phyloP scores from a whole-genome alignment of 768 basidiomycete genomes.

The Boletus rex-veris region DNA sequence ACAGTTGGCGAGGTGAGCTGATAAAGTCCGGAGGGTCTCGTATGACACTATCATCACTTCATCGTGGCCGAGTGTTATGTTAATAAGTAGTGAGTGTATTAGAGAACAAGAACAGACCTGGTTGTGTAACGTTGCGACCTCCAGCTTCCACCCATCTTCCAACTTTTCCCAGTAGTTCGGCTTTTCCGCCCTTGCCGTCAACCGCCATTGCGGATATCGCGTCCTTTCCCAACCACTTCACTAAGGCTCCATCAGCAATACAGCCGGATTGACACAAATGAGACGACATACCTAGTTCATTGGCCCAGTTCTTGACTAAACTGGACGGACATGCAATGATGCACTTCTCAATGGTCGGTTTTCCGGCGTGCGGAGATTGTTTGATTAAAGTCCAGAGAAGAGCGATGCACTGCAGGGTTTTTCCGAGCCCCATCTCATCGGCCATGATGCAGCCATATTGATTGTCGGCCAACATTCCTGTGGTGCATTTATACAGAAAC shows the following conservation, averaged over 20 bases:
- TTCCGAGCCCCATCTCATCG: slow-evolving; percentile 98
- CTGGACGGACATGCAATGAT: slow-evolving; percentile 97
- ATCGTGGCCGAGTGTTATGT: not conserved
- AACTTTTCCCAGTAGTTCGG: slow-evolving; percentile 74
- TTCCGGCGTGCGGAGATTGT: slow-evolving; percentile 87
- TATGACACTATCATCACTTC: slow-evolving; percentile 98
- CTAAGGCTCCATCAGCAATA: slow-evolving; percentile 37
- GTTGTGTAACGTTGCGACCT: slow-evolving; percentile 87
- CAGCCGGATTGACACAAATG: not conserved
- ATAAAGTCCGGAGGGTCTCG: slow-evolving; percentile 84
- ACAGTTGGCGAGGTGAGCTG: slow-evolving; percentile 71
- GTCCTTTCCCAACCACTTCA: slow-evolving; percentile 92
- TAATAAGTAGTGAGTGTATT: not conserved
- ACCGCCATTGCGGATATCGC: slow-evolving; percentile 80
- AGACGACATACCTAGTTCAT: slow-evolving; percentile 73
- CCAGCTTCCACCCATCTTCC: slow-evolving; percentile 85
- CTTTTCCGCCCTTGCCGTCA: slow-evolving; percentile 89
- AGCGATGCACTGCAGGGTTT: slow-evolving; percentile 95
- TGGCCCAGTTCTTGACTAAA: slow-evolving; percentile 98
- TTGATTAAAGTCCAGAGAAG: slow-evolving; percentile 93
- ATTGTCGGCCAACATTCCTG: slow-evolving; percentile 87
- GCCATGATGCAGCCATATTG: slow-evolving; percentile 99
- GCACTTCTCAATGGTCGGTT: slow-evolving; percentile 90
- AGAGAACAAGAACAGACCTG: slow-evolving; percentile 50
- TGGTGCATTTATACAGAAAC: slow-evolving; percentile 95